Conservation (phyloP, 495 filamentous ascomycete species). For the Endocarpon pusillum region DNA sequence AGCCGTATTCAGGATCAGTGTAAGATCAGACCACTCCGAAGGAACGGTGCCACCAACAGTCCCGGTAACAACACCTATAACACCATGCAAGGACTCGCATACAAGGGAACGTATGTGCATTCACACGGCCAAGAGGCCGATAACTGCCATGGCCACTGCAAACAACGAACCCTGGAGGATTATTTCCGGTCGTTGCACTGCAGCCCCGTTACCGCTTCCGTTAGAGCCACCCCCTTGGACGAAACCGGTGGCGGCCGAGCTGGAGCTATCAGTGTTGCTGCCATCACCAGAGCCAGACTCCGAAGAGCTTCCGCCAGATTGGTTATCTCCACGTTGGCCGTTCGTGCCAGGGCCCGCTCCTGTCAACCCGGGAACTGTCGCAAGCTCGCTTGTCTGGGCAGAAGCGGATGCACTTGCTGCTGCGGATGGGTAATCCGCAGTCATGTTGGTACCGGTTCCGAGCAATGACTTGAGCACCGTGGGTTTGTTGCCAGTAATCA, state of each 20-base stretch:
- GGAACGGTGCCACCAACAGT: too few species aligned
- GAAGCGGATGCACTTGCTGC: conserved; percentile 14
- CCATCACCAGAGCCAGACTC: conserved; percentile 5
- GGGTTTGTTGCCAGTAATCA: conserved; percentile 54
- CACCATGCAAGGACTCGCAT: too few species aligned
- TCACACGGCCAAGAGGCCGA: too few species aligned
- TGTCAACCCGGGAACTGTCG: conserved; percentile 22
- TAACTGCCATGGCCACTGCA: conserved; percentile 36
- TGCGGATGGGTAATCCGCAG: conserved; percentile 13
- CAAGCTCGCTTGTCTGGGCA: conserved; percentile 16
- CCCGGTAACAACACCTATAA: too few species aligned
- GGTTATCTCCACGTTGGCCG: conserved; percentile 8
- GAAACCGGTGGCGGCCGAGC: conserved; percentile 13
- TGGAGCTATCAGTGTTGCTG: too few species aligned
- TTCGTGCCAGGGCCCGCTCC: conserved; percentile 23
- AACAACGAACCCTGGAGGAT: conserved; percentile 36
- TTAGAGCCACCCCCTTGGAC: conserved; percentile 11
- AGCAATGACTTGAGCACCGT: conserved; percentile 68
- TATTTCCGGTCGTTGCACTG: conserved; percentile 22
- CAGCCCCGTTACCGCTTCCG: conserved; percentile 10
- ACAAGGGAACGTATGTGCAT: too few species aligned
- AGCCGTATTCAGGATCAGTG: too few species aligned
- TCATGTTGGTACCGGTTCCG: conserved; percentile 61
- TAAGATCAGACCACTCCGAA: too few species aligned
- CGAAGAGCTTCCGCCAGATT: conserved; percentile 1